Evolutionary conservation across 1,284 basidiomycete genomes (phyloP), one percentile per base, ranked within the genome.

Genomic region (Paramarasmius palmivorus): DNA sequence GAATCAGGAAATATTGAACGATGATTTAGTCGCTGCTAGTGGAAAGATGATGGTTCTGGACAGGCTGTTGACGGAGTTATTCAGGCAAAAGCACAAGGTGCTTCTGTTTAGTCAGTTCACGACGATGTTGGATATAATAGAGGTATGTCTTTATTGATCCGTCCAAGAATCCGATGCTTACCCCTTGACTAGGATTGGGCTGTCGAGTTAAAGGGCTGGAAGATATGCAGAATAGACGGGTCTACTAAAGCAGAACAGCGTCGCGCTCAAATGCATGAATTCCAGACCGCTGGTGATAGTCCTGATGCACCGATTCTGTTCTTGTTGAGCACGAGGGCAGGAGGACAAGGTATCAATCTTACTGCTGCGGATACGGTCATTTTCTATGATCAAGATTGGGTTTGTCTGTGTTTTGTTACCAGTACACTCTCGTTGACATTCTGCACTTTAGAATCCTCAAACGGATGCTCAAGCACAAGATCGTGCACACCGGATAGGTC

Each of bases 21-120:
- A 92, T 20, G 84, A 93, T 59, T 76, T 98, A 15, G 84, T 95
- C 42, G 85, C 88, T 48, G 86, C 85, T 0, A 95, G 92, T 56
- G 96, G 96, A 17, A 99, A 99, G 78, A 97, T 99, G 95, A 88
- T 98, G 76, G 77, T 98, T 19, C 82, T 98, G 0, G 92, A 98
- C 61, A 86, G 94, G 10, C 73, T 99, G 12, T 78, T 99, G 2
- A 85, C 86, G 40, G 93, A 88, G 52, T 73, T 99, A n/a, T 93
- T 97, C 70, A 76, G 75, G 20, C 73, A 85, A 10, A 83, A 82
- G 5, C 95, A 98, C 73, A 96, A 95, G 68, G 95, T 98, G 0
- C 75, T 99, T 26, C 70, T 98, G 32, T 99, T 99, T 72, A 90
- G 90, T 53, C 95, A 98, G 72, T 97, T 99, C 70, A 95, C 90